Evolutionary conservation across 768 basidiomycete genomes (phyloP).

Genomic region (Chlorophyllum brunneum): DNA sequence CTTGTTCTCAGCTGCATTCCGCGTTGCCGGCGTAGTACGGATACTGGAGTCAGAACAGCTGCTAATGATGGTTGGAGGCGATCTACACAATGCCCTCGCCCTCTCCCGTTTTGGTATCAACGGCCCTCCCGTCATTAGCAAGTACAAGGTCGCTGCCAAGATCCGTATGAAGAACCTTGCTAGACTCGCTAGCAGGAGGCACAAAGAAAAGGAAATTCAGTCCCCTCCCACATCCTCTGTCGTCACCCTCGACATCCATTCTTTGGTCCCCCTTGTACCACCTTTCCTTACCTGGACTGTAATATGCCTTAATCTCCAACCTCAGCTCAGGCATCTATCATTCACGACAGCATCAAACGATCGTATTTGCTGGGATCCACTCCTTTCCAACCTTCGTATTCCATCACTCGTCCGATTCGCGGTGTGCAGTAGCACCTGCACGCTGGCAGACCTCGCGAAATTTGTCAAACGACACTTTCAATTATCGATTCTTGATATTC

Average conservation of each 20-base stretch:
- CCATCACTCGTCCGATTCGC: constrained; percentile 7
- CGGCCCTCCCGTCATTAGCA: constrained; percentile 10
- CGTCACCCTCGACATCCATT: constrained; percentile 9
- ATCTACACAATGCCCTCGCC: constrained; percentile 1
- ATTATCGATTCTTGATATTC: constrained; percentile 11
- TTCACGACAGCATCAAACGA: constrained; percentile 9
- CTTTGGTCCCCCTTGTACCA: constrained; percentile 6
- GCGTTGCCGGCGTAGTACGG: constrained; percentile 10
- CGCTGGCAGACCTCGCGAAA: constrained; percentile 8
- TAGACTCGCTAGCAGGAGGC: constrained; percentile 1
- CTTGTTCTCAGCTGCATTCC: constrained; percentile 9
- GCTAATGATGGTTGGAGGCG: constrained; percentile 7
- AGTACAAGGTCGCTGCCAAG: constrained; percentile 11
- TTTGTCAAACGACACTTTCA: constrained; percentile 9
- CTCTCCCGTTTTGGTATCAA: constrained; percentile 7
- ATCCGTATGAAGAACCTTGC: constrained; percentile 10
- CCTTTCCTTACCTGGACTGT: constrained; percentile 12
- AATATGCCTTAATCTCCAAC: constrained; percentile 4
- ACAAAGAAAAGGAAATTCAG: background rate
- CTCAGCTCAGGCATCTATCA: constrained; percentile 7
- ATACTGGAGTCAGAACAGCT: constrained; percentile 12
- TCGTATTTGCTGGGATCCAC: constrained; percentile 8
- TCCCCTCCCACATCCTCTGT: constrained; percentile 1
- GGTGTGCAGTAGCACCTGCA: constrained; percentile 7
- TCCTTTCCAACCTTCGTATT: constrained; percentile 7